phyloP scores from a whole-genome alignment of 2,329 filamentous ascomycete genomes.

The Xylaria sp. region DNA sequence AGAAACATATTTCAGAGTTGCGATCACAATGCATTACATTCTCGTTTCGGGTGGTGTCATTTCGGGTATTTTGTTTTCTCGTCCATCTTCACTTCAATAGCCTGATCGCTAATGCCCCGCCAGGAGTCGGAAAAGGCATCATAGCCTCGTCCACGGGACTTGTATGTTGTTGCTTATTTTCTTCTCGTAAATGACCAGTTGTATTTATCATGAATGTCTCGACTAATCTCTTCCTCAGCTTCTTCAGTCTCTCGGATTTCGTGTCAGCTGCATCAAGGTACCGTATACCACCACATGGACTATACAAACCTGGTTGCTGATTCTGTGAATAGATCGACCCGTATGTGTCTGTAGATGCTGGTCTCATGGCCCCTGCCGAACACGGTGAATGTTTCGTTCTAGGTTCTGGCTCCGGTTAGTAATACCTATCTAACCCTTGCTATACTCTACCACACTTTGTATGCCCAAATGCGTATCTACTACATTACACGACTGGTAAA shows the following conservation, averaged over 20 bases:
- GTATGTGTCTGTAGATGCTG: slow-evolving; percentile 80
- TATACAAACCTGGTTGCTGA: slow-evolving; percentile 13
- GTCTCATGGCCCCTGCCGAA: slow-evolving; percentile 60
- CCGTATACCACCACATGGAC: slow-evolving; percentile 65
- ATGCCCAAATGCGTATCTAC: neutral
- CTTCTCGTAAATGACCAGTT: neutral
- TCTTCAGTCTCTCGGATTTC: slow-evolving; percentile 82
- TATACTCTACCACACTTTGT: neutral
- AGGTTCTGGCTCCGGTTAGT: slow-evolving; percentile 68
- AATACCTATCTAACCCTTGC: neutral
- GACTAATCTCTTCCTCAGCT: slow-evolving; percentile 75
- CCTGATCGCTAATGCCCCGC: slow-evolving; percentile 34
- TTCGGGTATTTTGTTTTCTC: slow-evolving; percentile 34
- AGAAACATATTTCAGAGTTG: neutral
- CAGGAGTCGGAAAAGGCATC: slow-evolving; percentile 41
- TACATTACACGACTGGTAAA: neutral
- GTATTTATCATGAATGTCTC: neutral
- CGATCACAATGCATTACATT: slow-evolving; percentile 78
- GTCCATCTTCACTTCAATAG: slow-evolving; percentile 15
- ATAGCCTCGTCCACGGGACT: slow-evolving; percentile 40
- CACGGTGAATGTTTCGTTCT: slow-evolving; percentile 87
- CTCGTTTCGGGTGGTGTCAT: slow-evolving; percentile 78
- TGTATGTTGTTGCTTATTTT: slow-evolving; percentile 24
- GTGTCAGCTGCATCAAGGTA: slow-evolving; percentile 61
- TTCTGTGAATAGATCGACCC: slow-evolving; percentile 64